Evolutionary conservation across 257 asterid species (phyloP).

Genomic region (Mitragyna speciosa): DNA sequence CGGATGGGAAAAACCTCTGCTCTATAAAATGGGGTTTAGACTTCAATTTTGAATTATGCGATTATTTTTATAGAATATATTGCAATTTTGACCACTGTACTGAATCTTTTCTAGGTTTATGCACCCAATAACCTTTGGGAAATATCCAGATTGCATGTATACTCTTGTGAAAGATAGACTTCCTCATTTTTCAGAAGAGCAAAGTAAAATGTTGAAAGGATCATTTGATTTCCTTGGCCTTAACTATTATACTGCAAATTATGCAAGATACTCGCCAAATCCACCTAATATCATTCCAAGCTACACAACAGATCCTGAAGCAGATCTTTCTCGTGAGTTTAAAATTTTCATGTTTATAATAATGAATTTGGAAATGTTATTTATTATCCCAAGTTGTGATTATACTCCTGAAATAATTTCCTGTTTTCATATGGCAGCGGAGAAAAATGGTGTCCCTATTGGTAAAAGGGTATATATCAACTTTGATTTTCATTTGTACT

Average conservation of each 20-base stretch:
- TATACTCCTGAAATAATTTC: background rate
- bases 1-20: too few relatives aligned
- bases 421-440: background rate
- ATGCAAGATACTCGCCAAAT: background rate
- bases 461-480: background rate
- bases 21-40: too few relatives aligned
- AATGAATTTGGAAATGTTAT: too few relatives aligned
- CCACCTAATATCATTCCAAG: background rate
- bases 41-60: too few relatives aligned
- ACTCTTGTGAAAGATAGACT: constrained; percentile 6
- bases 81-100: too few relatives aligned
- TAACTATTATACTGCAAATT: constrained; percentile 17
- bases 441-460: constrained; percentile 2
- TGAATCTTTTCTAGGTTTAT: constrained; percentile 6
- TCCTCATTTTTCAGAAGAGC: constrained; percentile 4
- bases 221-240: constrained; percentile 24
- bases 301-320: constrained; percentile 11
- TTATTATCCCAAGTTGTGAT: too few relatives aligned
- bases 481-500: background rate
- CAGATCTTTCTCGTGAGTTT: constrained; percentile 18
- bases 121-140: constrained; percentile 14
- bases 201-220: constrained; percentile 13
- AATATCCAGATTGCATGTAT: constrained; percentile 18
- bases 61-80: too few relatives aligned
- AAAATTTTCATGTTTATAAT: too few relatives aligned